Evolutionary conservation across 768 basidiomycete genomes (phyloP).

Genomic region (Agrocybe pediades): DNA sequence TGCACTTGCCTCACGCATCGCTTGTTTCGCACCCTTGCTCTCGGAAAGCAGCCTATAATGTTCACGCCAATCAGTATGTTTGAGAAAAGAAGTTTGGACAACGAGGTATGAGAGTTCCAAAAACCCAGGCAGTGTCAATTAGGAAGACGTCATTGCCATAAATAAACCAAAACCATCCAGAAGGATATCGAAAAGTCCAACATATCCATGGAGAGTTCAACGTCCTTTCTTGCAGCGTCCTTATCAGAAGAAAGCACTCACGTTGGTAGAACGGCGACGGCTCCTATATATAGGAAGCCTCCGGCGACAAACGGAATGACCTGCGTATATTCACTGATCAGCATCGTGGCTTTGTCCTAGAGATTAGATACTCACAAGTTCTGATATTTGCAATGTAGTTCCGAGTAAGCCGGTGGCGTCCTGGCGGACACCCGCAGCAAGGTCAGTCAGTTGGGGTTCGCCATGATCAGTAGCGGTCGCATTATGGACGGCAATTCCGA

Average conservation of each 20-base stretch:
- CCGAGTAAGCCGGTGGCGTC: slow-evolving; percentile 79
- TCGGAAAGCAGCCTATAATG: slow-evolving; percentile 74
- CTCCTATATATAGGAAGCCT: slow-evolving; percentile 92
- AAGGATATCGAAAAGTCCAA: not conserved
- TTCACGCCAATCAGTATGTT: not conserved
- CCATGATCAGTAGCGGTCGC: slow-evolving; percentile 54
- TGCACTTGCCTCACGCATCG: slow-evolving; percentile 79
- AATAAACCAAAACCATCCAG: slow-evolving; percentile 1
- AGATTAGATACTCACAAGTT: slow-evolving; percentile 61
- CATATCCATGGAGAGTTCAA: not conserved
- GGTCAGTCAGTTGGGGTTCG: slow-evolving; percentile 48
- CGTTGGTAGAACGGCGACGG: slow-evolving; percentile 90
- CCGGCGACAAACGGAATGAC: slow-evolving; percentile 90
- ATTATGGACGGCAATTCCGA: slow-evolving; percentile 85
- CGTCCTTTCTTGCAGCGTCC: slow-evolving; percentile 1
- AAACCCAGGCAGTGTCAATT: slow-evolving; percentile 4
- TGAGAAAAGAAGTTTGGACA: not conserved
- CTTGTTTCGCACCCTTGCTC: slow-evolving; percentile 85
- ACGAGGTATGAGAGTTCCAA: not conserved
- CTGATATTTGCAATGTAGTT: slow-evolving; percentile 76
- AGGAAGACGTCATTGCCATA: not conserved
- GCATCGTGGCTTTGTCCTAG: slow-evolving; percentile 16
- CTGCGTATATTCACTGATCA: slow-evolving; percentile 36
- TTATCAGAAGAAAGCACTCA: slow-evolving; percentile 42
- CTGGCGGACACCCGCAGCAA: slow-evolving; percentile 78